Percentiles rank a stretch among this genome's conserved stretches.
phyloP scores from a whole-genome alignment of 2,329 filamentous ascomycete genomes.

The Fusarium phyllophilum region DNA sequence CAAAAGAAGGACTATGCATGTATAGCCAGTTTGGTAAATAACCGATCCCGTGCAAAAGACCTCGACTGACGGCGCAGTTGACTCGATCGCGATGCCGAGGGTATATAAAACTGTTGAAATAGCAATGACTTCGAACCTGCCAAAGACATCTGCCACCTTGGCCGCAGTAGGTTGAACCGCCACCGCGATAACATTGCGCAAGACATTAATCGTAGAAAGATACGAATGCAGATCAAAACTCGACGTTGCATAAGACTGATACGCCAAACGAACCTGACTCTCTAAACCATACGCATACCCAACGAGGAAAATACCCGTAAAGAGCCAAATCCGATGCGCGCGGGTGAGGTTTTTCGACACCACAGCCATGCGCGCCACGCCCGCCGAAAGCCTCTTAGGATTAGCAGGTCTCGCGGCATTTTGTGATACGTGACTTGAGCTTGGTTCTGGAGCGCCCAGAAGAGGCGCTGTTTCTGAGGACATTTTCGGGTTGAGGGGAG shows the following conservation, averaged over 20 bases:
- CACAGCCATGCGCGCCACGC: constrained; percentile 64
- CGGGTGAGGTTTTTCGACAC: constrained; percentile 58
- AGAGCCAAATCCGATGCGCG: constrained; percentile 61
- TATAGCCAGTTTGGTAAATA: constrained; percentile 69
- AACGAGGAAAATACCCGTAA: constrained; percentile 67
- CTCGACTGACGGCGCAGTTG: constrained; percentile 58
- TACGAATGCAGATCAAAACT: constrained; percentile 64
- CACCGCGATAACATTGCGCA: constrained; percentile 68
- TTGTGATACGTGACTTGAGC: background rate
- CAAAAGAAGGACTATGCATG: constrained; percentile 64
- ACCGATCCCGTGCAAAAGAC: constrained; percentile 64
- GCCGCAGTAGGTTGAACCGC: constrained; percentile 68
- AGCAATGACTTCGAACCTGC: constrained; percentile 67
- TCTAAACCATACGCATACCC: constrained; percentile 70
- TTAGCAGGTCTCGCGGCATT: constrained; percentile 6
- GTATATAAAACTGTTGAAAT: constrained; percentile 67
- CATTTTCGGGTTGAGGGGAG: background rate
- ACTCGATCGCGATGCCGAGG: constrained; percentile 63
- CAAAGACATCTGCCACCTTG: constrained; percentile 72
- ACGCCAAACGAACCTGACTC: constrained; percentile 60
- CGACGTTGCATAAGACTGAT: constrained; percentile 65
- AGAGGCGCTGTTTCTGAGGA: constrained; percentile 31
- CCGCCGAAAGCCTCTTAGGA: constrained; percentile 42
- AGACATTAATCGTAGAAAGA: constrained; percentile 66
- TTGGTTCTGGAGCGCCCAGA: constrained; percentile 6